Percentiles rank a stretch among this genome's conserved stretches.
Conservation (phyloP, 768 basidiomycete genomes). For the Agrocybe chaxingu region DNA sequence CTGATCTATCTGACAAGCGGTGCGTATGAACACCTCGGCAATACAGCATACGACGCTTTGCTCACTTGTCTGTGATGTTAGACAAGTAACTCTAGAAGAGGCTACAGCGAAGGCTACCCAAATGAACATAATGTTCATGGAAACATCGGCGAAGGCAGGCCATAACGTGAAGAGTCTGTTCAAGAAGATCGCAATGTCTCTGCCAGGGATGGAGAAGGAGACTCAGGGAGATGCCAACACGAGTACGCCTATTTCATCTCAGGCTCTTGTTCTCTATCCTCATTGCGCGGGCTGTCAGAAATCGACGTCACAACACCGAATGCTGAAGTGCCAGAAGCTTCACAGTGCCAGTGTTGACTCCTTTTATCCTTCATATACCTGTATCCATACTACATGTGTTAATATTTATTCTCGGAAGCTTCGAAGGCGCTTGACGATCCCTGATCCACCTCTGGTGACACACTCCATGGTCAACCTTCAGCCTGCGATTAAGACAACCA, state of each 20-base stretch:
- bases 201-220: constrained; percentile 94
- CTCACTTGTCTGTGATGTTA: constrained; percentile 27
- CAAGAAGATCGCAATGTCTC: constrained; percentile 98
- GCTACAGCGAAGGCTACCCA: constrained; percentile 89
- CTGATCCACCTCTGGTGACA: background rate
- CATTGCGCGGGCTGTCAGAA: constrained; percentile 44
- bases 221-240: constrained; percentile 55
- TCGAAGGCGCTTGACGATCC: background rate
- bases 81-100: constrained; percentile 98
- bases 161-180: constrained; percentile 99
- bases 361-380: constrained; percentile 11
- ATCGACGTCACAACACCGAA: constrained; percentile 85
- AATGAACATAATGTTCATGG: constrained; percentile 97
- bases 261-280: constrained; percentile 1
- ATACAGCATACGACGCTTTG: background rate
- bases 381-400: constrained; percentile 16
- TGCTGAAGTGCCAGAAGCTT: constrained; percentile 78
- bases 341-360: constrained; percentile 75
- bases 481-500: no score
- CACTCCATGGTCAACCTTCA: background rate
- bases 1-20: constrained; percentile 98
- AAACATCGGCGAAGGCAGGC: constrained; percentile 98
- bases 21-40: constrained; percentile 34
- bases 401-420: constrained; percentile 12
- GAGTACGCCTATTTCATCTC: constrained; percentile 31